These are phyloP conservation scores for Zygotorulaspora danielsina DNA, from an alignment of 805 yeast genomes.

Conservation along the genomic window DNA sequence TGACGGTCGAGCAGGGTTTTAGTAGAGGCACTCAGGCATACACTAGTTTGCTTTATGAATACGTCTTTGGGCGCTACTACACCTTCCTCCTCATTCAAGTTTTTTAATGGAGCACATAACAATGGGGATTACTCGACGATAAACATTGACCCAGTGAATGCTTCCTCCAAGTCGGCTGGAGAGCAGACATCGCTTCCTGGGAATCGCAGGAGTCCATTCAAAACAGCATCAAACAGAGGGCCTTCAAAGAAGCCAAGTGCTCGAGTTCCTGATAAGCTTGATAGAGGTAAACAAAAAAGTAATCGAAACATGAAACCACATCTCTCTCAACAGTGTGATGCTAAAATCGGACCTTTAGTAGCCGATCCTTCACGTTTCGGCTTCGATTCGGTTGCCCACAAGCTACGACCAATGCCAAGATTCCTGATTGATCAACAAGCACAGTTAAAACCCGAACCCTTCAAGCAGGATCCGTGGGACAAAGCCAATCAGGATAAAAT, in stretches of 20 bases:
- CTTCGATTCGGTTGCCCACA: conserved; percentile 18
- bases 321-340: background rate
- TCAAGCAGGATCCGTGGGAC: conserved; percentile 61
- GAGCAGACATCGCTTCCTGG: background rate
- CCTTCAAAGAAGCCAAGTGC: background rate
- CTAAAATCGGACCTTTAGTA: conserved; percentile 24
- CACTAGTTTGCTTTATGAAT: conserved; percentile 14
- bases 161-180: background rate
- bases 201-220: background rate
- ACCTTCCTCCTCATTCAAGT: conserved; percentile 19
- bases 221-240: background rate
- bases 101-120: conserved; percentile 11
- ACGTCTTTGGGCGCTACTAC: conserved; percentile 20
- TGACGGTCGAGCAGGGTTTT: no score
- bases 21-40: conserved; percentile 2
- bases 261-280: background rate
- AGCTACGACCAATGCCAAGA: conserved; percentile 34
- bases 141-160: background rate
- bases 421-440: conserved; percentile 39
- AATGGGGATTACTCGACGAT: background rate
- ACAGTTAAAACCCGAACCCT: conserved; percentile 29
- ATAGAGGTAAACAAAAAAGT: background rate
- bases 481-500: conserved; percentile 61
- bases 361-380: conserved; percentile 24
- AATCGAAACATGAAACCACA: background rate